These are phyloP conservation scores for Mollisiaceae sp. DNA, from an alignment of 2,329 filamentous ascomycete genomes.

Conservation along the genomic window DNA sequence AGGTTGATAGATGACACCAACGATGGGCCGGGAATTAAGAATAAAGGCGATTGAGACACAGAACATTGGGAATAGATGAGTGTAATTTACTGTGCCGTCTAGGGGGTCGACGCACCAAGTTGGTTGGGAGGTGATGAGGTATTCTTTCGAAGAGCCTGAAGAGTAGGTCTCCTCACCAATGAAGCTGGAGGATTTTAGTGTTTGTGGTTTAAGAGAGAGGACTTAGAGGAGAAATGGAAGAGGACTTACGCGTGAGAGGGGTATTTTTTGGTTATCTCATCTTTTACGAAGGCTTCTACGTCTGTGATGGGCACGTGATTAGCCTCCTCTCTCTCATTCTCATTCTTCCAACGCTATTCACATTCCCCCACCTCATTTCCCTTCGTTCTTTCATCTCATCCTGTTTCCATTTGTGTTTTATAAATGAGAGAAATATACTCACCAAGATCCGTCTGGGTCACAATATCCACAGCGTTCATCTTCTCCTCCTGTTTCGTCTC, in stretches of 20 bases:
- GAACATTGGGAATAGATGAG: constrained; percentile 81
- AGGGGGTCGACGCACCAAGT: constrained; percentile 81
- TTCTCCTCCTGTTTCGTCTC: constrained; percentile 59
- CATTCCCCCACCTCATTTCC: no score
- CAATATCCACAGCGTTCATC: constrained; percentile 76
- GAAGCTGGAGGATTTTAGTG: constrained; percentile 56
- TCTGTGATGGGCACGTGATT: constrained; percentile 50
- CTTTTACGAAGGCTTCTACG: constrained; percentile 73
- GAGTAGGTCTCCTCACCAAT: constrained; percentile 80
- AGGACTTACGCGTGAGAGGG: constrained; percentile 66
- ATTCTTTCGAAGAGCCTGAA: constrained; percentile 68
- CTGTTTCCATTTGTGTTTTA: no score
- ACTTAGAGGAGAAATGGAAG: no score
- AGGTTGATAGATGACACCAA: constrained; percentile 76
- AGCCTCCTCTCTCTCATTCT: constrained; percentile 14
- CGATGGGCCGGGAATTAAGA: constrained; percentile 60
- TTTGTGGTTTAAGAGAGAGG: constrained; percentile 2
- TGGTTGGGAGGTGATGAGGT: constrained; percentile 66
- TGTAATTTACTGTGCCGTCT: constrained; percentile 81
- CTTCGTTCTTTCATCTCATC: no score
- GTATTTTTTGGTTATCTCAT: constrained; percentile 62
- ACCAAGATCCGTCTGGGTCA: constrained; percentile 79
- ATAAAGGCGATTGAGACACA: constrained; percentile 78
- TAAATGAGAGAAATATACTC: constrained; percentile 34
- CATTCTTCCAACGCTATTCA: no score